phyloP scores from a whole-genome alignment of 495 filamentous ascomycete genomes.

The Penicillium coffeae region DNA sequence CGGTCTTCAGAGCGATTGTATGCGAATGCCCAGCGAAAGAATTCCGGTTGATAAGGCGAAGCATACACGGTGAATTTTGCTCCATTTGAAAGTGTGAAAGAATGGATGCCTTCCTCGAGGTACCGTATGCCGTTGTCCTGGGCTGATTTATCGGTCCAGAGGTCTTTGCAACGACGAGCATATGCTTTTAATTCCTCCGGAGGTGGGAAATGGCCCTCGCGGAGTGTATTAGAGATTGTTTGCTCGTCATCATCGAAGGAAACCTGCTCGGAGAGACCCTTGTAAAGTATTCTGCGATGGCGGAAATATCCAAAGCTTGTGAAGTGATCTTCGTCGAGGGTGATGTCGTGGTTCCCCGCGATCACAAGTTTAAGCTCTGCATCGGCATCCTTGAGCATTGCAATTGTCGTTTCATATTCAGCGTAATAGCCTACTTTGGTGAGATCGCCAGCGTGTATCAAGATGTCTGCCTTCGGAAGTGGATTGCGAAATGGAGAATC shows the following conservation, averaged over 20 bases:
- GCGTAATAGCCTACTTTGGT: conserved; percentile 56
- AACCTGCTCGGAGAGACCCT: conserved; percentile 6
- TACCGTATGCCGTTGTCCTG: conserved; percentile 52
- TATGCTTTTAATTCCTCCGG: conserved; percentile 13
- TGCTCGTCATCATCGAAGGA: conserved; percentile 11
- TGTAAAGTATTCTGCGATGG: conserved; percentile 26
- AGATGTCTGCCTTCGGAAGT: conserved; percentile 56
- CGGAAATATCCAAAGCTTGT: conserved; percentile 24
- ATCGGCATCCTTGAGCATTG: conserved; percentile 50
- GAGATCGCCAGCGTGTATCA: conserved; percentile 72
- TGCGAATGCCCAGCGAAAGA: conserved; percentile 58
- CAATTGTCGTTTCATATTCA: conserved; percentile 51
- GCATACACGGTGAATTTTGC: conserved; percentile 62
- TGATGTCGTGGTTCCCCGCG: conserved; percentile 77
- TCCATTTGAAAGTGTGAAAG: conserved; percentile 54
- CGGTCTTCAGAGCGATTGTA: conserved; percentile 54
- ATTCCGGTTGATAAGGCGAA: conserved; percentile 64
- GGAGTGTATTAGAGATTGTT: conserved; percentile 3
- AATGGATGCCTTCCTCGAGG: conserved; percentile 61
- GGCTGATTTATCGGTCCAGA: conserved; percentile 50
- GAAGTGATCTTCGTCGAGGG: conserved; percentile 58
- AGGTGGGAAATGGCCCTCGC: not conserved
- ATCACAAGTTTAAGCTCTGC: conserved; percentile 76
- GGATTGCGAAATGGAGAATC: conserved; percentile 39
- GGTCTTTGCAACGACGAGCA: conserved; percentile 26